A percentile compares a stretch with the other conserved stretches of the same genome.
Evolutionary conservation across 257 asterid species (phyloP).

Genomic region (Ophiorrhiza pumila): DNA sequence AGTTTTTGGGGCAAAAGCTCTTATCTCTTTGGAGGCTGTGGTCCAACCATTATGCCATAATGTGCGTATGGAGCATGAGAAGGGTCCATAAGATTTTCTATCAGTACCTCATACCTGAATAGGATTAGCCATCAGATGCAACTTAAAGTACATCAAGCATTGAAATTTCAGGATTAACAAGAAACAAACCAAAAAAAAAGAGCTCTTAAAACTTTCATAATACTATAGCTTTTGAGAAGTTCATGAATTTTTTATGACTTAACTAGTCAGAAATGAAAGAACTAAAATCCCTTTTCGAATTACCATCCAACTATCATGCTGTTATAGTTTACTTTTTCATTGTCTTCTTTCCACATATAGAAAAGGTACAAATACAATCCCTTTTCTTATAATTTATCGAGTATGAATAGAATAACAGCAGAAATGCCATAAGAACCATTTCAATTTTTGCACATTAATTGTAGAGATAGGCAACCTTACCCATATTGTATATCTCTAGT

Average conservation of each 20-base stretch:
- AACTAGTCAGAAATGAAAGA: neutral
- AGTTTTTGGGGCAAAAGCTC: constrained; percentile 33
- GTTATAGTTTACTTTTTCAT: neutral
- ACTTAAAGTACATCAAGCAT: neutral
- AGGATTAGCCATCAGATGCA: constrained; percentile 3
- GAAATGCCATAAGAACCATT: neutral
- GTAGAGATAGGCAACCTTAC: constrained; percentile 27
- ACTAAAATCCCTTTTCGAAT: neutral
- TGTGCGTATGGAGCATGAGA: constrained; percentile 95
- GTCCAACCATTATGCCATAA: constrained; percentile 63
- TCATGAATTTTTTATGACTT: neutral
- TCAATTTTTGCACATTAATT: neutral
- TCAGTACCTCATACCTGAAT: constrained; percentile 78
- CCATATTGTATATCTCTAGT: constrained; percentile 79
- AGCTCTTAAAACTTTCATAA: neutral
- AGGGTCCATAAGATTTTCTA: constrained; percentile 96
- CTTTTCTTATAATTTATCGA: neutral
- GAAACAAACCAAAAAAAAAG: neutral
- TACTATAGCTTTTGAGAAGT: neutral
- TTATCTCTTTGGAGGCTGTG: constrained; percentile 66
- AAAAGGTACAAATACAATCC: too few species aligned
- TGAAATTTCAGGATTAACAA: neutral
- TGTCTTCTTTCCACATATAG: neutral
- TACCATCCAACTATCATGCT: neutral
- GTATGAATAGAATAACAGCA: neutral